A percentile compares a stretch with the other conserved stretches of the same genome.
phyloP scores from a whole-genome alignment of 306 rosid species.

The Pyrus bretschneideri region DNA sequence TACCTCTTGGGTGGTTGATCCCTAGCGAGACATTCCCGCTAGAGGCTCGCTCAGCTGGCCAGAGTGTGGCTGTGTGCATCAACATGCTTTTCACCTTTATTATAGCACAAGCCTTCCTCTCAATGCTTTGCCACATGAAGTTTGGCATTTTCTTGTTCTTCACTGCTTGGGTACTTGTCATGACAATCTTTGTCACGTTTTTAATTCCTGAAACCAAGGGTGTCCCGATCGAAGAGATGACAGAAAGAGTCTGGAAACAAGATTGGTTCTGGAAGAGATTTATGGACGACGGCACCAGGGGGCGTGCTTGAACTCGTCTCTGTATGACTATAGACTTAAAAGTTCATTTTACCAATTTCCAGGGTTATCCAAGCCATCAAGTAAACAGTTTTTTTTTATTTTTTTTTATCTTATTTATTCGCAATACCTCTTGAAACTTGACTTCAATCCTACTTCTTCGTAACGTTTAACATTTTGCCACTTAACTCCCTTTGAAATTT shows the following conservation, averaged over 20 bases:
- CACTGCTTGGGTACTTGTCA: constrained; percentile 60
- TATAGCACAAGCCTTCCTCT: constrained; percentile 21
- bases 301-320: background rate
- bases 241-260: constrained; percentile 56
- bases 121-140: constrained; percentile 69
- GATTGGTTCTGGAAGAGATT: constrained; percentile 82
- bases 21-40: constrained; percentile 73
- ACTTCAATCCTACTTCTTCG: too few relatives aligned
- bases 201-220: constrained; percentile 74
- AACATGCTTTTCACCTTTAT: constrained; percentile 68
- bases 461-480: too few relatives aligned
- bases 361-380: too few relatives aligned
- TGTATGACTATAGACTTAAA: too few relatives aligned
- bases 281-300: constrained; percentile 21
- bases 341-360: too few relatives aligned
- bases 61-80: constrained; percentile 50
- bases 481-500: too few relatives aligned
- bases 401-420: too few relatives aligned
- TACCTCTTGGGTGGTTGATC: constrained; percentile 72
- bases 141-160: constrained; percentile 73
- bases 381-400: too few relatives aligned
- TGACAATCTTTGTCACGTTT: constrained; percentile 44
- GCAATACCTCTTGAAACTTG: too few relatives aligned
- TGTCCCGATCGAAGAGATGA: constrained; percentile 81
- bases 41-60: constrained; percentile 71